These are phyloP conservation scores for Botrytis squamosa DNA, from an alignment of 2,329 filamentous ascomycete genomes.

Conservation along the genomic window DNA sequence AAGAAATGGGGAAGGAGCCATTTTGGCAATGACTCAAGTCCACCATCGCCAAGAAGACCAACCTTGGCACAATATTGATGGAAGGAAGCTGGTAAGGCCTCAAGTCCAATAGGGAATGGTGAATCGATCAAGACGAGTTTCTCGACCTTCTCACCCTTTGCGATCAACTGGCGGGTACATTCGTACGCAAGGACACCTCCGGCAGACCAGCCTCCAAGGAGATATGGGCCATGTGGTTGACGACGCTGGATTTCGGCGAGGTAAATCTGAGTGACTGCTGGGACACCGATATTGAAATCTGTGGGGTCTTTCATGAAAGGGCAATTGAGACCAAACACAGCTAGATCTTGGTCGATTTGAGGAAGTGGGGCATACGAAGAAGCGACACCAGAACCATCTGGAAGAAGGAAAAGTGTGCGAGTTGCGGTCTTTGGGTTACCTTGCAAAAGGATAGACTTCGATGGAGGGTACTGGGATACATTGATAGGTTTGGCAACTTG, in stretches of 20 bases:
- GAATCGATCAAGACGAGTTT: constrained; percentile 63
- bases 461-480: constrained; percentile 23
- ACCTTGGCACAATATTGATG: constrained; percentile 66
- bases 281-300: constrained; percentile 63
- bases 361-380: constrained; percentile 29
- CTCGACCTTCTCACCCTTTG: constrained; percentile 55
- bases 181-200: constrained; percentile 72
- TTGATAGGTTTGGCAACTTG: constrained; percentile 8
- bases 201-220: constrained; percentile 70
- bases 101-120: constrained; percentile 63
- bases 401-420: constrained; percentile 46
- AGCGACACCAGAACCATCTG: constrained; percentile 48
- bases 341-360: constrained; percentile 45
- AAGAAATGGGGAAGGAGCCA: constrained; percentile 75
- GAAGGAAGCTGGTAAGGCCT: constrained; percentile 55
- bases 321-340: constrained; percentile 61
- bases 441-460: constrained; percentile 45
- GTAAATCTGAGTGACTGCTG: constrained; percentile 62
- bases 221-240: constrained; percentile 66
- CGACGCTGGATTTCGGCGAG: constrained; percentile 67
- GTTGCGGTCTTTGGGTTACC: constrained; percentile 48
- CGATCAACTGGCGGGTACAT: constrained; percentile 58
- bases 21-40: constrained; percentile 47
- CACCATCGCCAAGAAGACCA: constrained; percentile 62
- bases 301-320: constrained; percentile 68